Conservation (phyloP, 345 rosid species). For the Limnanthes douglasii region DNA sequence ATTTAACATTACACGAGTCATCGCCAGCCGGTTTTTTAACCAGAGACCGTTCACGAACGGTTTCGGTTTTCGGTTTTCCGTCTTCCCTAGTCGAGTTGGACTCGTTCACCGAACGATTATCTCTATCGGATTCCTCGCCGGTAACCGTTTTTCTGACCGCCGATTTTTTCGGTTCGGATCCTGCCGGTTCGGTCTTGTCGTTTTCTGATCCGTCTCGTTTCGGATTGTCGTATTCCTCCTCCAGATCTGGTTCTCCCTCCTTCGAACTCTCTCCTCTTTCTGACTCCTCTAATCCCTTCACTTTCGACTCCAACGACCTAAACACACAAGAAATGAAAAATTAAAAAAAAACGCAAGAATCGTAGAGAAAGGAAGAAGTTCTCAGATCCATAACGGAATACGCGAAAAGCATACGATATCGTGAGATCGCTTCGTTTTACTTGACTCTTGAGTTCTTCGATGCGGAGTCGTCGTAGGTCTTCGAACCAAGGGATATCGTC, state of each 20-base stretch:
- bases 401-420: conserved; percentile 31
- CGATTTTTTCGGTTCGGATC: conserved; percentile 4
- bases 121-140: conserved; percentile 42
- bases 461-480: conserved; percentile 46
- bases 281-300: conserved; percentile 17
- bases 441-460: conserved; percentile 66
- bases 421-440: conserved; percentile 55
- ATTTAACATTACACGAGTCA: conserved; percentile 11
- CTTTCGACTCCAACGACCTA: conserved; percentile 26
- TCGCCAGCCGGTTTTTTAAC: conserved; percentile 12
- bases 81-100: conserved; percentile 58
- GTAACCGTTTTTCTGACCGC: conserved; percentile 6
- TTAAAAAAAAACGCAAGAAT: background rate
- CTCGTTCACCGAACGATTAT: conserved; percentile 56
- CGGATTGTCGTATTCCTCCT: conserved; percentile 4
- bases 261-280: conserved; percentile 7
- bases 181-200: conserved; percentile 10
- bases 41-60: too few relatives aligned
- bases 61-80: conserved; percentile 12
- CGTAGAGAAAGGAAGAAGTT: too few relatives aligned
- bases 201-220: conserved; percentile 12
- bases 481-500: conserved; percentile 48
- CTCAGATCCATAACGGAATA: conserved; percentile 18
- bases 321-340: background rate
- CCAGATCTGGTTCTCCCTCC: conserved; percentile 18